Evolutionary conservation across 352 stramenopile species (phyloP).

Genomic region (Pythium brassicae): DNA sequence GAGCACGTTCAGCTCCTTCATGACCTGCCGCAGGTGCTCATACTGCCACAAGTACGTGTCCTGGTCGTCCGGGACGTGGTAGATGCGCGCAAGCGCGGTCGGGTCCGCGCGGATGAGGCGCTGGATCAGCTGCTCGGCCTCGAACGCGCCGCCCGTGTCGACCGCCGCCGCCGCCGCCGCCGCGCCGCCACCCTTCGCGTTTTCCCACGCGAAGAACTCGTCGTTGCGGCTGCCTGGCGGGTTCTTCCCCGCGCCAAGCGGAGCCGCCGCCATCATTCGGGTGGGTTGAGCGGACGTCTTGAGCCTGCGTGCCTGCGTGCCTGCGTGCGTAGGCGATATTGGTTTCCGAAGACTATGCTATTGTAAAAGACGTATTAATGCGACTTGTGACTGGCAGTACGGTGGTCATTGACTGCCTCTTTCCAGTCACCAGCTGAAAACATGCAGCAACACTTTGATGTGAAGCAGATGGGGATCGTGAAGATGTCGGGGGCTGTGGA

Average conservation of each 20-base stretch:
- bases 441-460: no score
- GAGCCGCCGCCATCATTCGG: constrained; percentile 10
- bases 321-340: no score
- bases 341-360: no score
- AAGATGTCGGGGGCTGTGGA: no score
- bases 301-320: no score
- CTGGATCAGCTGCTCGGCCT: constrained; percentile 80
- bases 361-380: no score
- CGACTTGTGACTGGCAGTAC: background rate
- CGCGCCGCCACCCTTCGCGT: background rate
- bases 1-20: constrained; percentile 81
- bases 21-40: constrained; percentile 77
- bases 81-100: constrained; percentile 54
- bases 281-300: no score
- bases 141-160: constrained; percentile 51
- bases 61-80: constrained; percentile 70
- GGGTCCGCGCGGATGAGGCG: constrained; percentile 56
- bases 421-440: background rate
- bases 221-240: constrained; percentile 64
- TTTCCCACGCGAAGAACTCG: constrained; percentile 79
- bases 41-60: constrained; percentile 86
- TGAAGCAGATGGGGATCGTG: no score
- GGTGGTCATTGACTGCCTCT: background rate
- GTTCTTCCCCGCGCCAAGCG: constrained; percentile 65
- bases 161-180: background rate